phyloP scores from a whole-genome alignment of 2,329 filamentous ascomycete genomes.

The Coniochaeta sp. region DNA sequence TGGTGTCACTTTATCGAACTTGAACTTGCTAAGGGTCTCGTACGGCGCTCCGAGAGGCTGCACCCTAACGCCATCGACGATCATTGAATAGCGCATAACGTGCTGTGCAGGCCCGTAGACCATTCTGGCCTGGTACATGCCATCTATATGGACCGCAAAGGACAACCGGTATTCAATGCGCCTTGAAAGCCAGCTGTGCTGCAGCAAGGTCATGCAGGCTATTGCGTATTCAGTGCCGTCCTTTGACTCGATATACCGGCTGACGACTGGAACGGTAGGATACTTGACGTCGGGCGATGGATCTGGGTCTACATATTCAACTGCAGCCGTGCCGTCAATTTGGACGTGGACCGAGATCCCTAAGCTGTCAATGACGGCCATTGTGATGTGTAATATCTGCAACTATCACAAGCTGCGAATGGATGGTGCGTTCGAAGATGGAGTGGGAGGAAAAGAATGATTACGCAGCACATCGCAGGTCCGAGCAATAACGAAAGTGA shows the following conservation, averaged over 20 bases:
- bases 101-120: not conserved
- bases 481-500: too few relatives aligned
- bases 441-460: too few relatives aligned
- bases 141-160: not conserved
- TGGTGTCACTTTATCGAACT: not conserved
- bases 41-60: not conserved
- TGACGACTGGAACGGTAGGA: not conserved
- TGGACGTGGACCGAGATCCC: not conserved
- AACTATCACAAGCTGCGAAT: too few relatives aligned
- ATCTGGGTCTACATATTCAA: not conserved
- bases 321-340: not conserved
- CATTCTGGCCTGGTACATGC: not conserved
- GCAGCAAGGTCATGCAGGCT: not conserved
- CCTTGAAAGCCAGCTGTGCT: not conserved
- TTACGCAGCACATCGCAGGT: too few relatives aligned
- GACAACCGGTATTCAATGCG: not conserved
- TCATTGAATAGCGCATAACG: not conserved
- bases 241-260: not conserved
- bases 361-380: not conserved
- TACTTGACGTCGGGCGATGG: not conserved
- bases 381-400: not conserved
- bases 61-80: not conserved
- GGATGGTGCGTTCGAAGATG: too few relatives aligned
- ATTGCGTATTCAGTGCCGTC: conserved; percentile 4
- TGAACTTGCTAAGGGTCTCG: not conserved